Evolutionary conservation across 305 asterid genomes (phyloP), one percentile per base, ranked within the genome.

Genomic region (Rubia occidens): DNA sequence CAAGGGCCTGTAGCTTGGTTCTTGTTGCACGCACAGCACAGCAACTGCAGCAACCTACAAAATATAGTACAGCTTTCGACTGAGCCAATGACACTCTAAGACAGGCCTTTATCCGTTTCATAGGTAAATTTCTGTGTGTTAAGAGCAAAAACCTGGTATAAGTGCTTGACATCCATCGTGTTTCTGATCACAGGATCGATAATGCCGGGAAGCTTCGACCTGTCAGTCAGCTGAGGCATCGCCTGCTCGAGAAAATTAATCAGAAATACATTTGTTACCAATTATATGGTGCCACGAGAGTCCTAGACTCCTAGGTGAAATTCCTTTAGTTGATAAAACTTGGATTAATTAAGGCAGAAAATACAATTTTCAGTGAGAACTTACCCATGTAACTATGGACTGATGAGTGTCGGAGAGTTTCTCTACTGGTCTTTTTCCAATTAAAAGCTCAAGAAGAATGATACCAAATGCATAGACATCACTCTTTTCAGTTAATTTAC

Each of bases 21-120:
- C 98, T 3, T 92, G 95, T 73, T 92, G 98, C 71, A 92, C 92
- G 71, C 98, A 92, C 14, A 92, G 83, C 80, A 89, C 96, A 13
- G 95, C 96, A 71, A 92, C 87, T 26, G 98, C 98, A 69, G 96
- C 98, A 84, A 92, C 98, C 98, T 92, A 80, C 58, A 11, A 51
- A 42, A 35, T 71, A 43, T 13, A 64, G 56, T 18, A 60, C 17
- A 24, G 35, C 9, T 42, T 37, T 42, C 17, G 37, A 73, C 5
- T 60, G 63, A 55, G 37, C 18, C 73, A 70, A 54, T 20, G 18
- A 39, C 59, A 53, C 26, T 42, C 53, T 35, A 61, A 66, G 55
- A 53, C 47, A 17, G 55, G 55, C 20, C 5, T 49, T 49, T 35
- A 11, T 35, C 5, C 8, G 44, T 40, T 45, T 17, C 56, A 24